Conservation (phyloP, 176 grass and related monocot species). For the Zea luxurians region DNA sequence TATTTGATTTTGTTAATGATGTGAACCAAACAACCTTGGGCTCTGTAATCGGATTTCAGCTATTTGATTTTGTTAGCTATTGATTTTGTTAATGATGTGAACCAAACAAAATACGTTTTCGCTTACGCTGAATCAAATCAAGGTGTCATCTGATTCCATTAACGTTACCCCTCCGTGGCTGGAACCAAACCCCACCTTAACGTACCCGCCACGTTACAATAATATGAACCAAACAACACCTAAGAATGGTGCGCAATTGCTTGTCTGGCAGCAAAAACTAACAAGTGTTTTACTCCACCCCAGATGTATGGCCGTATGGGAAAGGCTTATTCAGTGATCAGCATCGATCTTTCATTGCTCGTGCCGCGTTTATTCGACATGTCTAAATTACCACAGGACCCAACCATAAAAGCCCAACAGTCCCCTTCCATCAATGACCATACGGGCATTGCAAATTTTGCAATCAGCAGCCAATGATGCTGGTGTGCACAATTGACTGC, state of each 20-base stretch:
- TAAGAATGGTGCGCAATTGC: neutral
- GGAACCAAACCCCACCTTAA: too few species aligned
- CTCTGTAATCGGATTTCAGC: too few species aligned
- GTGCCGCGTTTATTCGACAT: neutral
- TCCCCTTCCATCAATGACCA: neutral
- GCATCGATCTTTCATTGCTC: conserved; percentile 22
- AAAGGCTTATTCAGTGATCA: conserved; percentile 22
- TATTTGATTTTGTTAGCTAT: too few species aligned
- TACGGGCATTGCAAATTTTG: neutral
- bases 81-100: too few species aligned
- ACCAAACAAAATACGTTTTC: too few species aligned
- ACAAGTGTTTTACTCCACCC: neutral
- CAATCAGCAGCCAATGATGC: neutral
- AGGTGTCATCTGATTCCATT: too few species aligned
- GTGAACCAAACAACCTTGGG: too few species aligned
- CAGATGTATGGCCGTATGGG: neutral
- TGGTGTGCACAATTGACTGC: neutral
- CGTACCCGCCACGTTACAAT: too few species aligned
- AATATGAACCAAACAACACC: too few species aligned
- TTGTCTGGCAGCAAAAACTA: neutral
- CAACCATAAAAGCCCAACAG: neutral
- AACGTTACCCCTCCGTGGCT: too few species aligned
- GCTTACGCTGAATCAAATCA: too few species aligned
- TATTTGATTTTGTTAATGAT: too few species aligned
- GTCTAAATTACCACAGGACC: neutral